phyloP scores from a whole-genome alignment of 2,329 filamentous ascomycete species.

The Alternaria ventricosa region DNA sequence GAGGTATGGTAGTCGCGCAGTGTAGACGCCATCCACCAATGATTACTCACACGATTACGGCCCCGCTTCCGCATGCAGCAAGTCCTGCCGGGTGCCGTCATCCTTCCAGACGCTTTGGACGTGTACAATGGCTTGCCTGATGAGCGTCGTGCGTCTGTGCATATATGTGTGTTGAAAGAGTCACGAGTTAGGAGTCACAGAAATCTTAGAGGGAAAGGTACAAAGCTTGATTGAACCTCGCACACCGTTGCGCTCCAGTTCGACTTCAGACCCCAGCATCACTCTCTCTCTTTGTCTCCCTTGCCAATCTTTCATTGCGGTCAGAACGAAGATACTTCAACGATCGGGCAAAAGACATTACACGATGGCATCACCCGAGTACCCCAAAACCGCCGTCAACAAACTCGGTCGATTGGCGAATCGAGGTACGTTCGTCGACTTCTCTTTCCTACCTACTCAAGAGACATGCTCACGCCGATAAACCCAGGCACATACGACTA shows the following conservation, averaged over 20 bases:
- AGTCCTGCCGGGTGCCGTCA: constrained; percentile 7
- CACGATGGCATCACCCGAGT: constrained; percentile 21
- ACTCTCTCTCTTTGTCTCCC: not conserved
- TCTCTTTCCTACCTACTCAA: not conserved
- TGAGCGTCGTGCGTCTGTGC: not conserved
- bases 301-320: too few species aligned
- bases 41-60: not conserved
- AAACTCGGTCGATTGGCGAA: constrained; percentile 38
- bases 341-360: not conserved
- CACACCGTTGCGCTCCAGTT: not conserved
- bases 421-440: constrained; percentile 23
- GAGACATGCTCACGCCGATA: not conserved
- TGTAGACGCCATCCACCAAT: constrained; percentile 3
- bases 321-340: not conserved
- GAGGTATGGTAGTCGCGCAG: not conserved
- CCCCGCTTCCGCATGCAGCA: constrained; percentile 6
- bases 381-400: constrained; percentile 36
- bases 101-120: not conserved
- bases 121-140: not conserved
- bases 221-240: not conserved
- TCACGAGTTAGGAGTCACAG: not conserved
- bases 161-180: not conserved
- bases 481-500: constrained; percentile 43
- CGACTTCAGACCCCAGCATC: not conserved
- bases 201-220: not conserved